These are phyloP conservation scores for Cerioporus squamosus DNA, from an alignment of 1,284 basidiomycete genomes.

Conservation along the genomic window DNA sequence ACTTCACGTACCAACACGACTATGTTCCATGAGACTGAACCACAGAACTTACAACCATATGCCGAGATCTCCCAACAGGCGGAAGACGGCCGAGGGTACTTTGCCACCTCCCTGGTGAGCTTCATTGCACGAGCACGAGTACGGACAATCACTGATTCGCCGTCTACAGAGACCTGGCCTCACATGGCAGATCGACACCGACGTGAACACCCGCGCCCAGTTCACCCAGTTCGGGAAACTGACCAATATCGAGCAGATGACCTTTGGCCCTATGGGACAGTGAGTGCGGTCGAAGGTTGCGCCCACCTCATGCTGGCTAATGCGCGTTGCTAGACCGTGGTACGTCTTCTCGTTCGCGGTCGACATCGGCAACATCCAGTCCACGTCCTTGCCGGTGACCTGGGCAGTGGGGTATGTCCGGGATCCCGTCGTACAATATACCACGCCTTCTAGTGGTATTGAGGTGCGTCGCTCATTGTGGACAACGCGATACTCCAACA, in stretches of 20 bases:
- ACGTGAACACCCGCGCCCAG: conserved; percentile 5
- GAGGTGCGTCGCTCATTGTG: conserved; percentile 31
- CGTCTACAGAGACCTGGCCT: conserved; percentile 11
- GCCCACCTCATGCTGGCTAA: no score
- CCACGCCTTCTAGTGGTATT: conserved; percentile 18
- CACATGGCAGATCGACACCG: conserved; percentile 19
- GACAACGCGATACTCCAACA: conserved; percentile 19
- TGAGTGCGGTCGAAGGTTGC: no score
- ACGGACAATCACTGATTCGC: no score
- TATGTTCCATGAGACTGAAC: conserved; percentile 20
- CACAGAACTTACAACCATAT: conserved; percentile 19
- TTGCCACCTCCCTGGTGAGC: not conserved
- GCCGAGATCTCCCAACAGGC: conserved; percentile 28
- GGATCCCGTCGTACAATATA: conserved; percentile 25
- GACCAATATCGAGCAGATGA: conserved; percentile 1
- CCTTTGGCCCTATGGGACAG: conserved; percentile 15
- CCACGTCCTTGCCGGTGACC: conserved; percentile 20
- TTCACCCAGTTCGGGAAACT: conserved; percentile 22
- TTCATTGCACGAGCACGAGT: no score
- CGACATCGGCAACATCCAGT: conserved; percentile 24
- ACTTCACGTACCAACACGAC: conserved; percentile 1
- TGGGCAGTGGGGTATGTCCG: conserved; percentile 30
- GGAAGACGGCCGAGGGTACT: conserved; percentile 22
- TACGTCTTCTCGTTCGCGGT: conserved; percentile 23
- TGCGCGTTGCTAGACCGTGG: no score